phyloP scores from a whole-genome alignment of 768 basidiomycete genomes.

The Scleroderma citrinum region DNA sequence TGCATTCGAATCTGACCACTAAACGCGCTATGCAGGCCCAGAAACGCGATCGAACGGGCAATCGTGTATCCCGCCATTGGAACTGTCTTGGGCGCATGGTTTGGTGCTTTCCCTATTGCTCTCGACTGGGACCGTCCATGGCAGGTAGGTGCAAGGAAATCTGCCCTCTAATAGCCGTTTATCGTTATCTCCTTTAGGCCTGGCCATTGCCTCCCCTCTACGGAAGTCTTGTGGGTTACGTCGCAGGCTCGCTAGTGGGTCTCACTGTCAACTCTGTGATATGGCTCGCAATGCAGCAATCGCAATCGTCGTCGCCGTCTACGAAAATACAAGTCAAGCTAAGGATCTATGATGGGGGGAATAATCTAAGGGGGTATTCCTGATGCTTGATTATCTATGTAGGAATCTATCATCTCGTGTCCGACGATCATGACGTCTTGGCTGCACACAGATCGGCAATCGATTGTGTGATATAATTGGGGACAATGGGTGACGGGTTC shows the following conservation, averaged over 20 bases:
- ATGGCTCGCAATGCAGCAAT: constrained; percentile 36
- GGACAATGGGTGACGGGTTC: constrained; percentile 63
- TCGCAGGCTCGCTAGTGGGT: constrained; percentile 51
- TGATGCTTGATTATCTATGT: constrained; percentile 2
- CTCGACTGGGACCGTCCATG: constrained; percentile 97
- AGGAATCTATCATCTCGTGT: constrained; percentile 1
- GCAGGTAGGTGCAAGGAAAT: constrained; percentile 59
- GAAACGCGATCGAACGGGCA: constrained; percentile 67
- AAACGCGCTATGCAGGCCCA: constrained; percentile 33
- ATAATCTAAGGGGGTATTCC: not conserved
- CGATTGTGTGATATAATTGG: constrained; percentile 74
- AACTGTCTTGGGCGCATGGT: constrained; percentile 70
- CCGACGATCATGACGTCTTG: constrained; percentile 15
- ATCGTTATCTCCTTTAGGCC: constrained; percentile 40
- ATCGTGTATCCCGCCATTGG: constrained; percentile 77
- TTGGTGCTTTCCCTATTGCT: constrained; percentile 77
- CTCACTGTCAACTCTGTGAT: constrained; percentile 39
- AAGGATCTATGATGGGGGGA: not conserved
- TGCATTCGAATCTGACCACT: not conserved
- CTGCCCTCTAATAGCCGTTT: constrained; percentile 4
- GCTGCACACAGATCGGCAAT: constrained; percentile 71
- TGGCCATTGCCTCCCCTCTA: constrained; percentile 80
- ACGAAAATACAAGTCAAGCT: constrained; percentile 21
- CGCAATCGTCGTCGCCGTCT: constrained; percentile 12
- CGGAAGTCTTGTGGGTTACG: constrained; percentile 65